Evolutionary conservation across 2,329 filamentous ascomycete species (phyloP).

Genomic region (Didymella keratinophila): DNA sequence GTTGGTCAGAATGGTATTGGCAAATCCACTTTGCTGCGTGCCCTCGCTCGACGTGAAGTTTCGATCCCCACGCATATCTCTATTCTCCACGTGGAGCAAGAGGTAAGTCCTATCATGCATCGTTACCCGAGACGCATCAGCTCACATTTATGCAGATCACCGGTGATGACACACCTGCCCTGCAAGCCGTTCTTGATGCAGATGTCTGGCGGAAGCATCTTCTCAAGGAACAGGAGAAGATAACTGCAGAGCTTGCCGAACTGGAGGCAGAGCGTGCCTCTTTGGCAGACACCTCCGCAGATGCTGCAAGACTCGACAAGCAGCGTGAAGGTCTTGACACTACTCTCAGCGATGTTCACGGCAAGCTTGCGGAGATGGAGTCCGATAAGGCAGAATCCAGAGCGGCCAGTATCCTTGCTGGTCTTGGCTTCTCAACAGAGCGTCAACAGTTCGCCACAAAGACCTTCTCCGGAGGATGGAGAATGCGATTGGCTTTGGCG

Average conservation of each 20-base stretch:
- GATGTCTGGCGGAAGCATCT: conserved; percentile 99
- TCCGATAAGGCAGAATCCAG: conserved; percentile 97
- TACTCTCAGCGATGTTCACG: conserved; percentile 88
- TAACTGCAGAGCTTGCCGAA: conserved; percentile 74
- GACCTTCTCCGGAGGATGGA: conserved; percentile 99
- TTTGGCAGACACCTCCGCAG: conserved; percentile 89
- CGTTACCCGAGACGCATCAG: background rate
- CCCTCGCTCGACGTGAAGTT: conserved; percentile 90
- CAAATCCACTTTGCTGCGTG: conserved; percentile 84
- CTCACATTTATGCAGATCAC: conserved; percentile 68
- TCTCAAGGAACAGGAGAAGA: conserved; percentile 87
- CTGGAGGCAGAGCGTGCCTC: conserved; percentile 79
- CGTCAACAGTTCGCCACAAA: conserved; percentile 92
- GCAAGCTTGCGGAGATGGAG: conserved; percentile 96
- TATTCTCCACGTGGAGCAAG: conserved; percentile 98
- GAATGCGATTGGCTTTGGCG: conserved; percentile 95
- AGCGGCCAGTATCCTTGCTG: conserved; percentile 93
- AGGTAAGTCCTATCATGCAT: conserved; percentile 63
- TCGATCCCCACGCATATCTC: conserved; percentile 97
- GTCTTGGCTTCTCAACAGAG: conserved; percentile 94
- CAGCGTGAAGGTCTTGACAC: conserved; percentile 90
- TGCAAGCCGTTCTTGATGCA: conserved; percentile 95
- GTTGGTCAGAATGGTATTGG: conserved; percentile 99
- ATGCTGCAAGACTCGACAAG: conserved; percentile 83
- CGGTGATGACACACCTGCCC: conserved; percentile 91